Conservation (phyloP, 164 flowering plant genomes). For the Vitis amurensis region DNA sequence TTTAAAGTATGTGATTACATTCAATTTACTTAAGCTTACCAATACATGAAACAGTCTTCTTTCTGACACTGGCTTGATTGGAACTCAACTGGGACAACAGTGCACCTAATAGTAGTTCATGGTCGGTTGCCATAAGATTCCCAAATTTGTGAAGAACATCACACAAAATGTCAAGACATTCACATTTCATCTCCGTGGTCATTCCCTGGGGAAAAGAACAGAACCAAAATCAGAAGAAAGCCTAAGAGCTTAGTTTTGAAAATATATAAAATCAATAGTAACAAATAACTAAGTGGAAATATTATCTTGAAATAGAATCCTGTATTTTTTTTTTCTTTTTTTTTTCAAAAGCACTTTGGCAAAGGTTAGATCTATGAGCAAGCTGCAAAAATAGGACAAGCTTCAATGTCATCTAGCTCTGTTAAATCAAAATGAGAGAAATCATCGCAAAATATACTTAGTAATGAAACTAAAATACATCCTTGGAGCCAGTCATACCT, state of each 20-base stretch:
- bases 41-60: conserved; percentile 83
- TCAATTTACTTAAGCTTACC: conserved; percentile 46
- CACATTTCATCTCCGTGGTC: conserved; percentile 85
- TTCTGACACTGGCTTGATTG: conserved; percentile 85
- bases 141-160: conserved; percentile 95
- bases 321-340: no score
- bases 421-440: neutral
- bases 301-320: no score
- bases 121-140: conserved; percentile 75
- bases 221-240: neutral
- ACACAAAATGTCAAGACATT: conserved; percentile 92
- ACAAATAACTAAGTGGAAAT: neutral
- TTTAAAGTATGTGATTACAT: neutral
- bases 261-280: neutral
- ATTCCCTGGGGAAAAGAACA: conserved; percentile 48
- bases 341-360: no score
- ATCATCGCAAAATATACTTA: neutral
- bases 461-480: no score
- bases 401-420: no score
- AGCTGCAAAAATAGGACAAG: no score
- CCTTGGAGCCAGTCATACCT: no score
- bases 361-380: neutral
- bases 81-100: conserved; percentile 76
- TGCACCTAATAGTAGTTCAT: conserved; percentile 66
- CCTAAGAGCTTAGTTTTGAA: neutral